Evolutionary conservation across 805 yeast genomes (phyloP), one percentile per base, ranked within the genome.

Genomic region (Lipomyces oligophaga): DNA sequence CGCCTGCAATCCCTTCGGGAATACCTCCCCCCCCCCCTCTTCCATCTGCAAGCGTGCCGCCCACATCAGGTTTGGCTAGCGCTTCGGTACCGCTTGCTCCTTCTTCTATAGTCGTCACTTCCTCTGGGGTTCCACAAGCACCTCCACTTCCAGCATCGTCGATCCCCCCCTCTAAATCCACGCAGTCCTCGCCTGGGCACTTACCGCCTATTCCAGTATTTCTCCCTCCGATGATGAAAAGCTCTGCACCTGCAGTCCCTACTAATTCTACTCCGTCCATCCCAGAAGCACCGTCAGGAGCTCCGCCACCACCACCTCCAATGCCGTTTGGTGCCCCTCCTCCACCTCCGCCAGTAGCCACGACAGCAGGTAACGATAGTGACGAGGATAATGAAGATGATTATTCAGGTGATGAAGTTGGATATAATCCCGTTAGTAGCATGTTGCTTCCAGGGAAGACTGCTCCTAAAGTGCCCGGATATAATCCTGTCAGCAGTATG

Each of bases 271-370:
- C 16, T 15, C 34, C 34, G 8, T 19, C 41, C 13, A 26, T 42
- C 13, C 45, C 54, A n/a, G 11, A 4, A 5, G 41, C 39, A 5
- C 51, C 54, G 8, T 52, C 58, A 19, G 43, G 57, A 20, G 35
- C 55, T 1, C 58, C 58, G 7, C 38, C 38, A 20, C 38, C 38
- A 20, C 38, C 38, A 6, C 38, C 38, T 21, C 36, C 36, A 5
- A 33, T 33, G 36, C 36, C 19, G 21, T 15, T 26, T 13, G 8
- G 11, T 26, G 30, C 30, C 30, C 30, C 30, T 10, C 30, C 30
- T 10, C 30, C 30, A 10, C 30, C 30, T 26, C 30, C 30, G 30
- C 30, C 30, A 10, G n/a, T n/a, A n/a, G n/a, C n/a, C n/a, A n/a
- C n/a, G n/a, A n/a, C n/a, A n/a, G n/a, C n/a, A n/a, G n/a, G n/a